Base-by-base conservation (phyloP, 2,329 filamentous ascomycete genomes). In the Chrysoporthe deuterocubensis region DNA sequence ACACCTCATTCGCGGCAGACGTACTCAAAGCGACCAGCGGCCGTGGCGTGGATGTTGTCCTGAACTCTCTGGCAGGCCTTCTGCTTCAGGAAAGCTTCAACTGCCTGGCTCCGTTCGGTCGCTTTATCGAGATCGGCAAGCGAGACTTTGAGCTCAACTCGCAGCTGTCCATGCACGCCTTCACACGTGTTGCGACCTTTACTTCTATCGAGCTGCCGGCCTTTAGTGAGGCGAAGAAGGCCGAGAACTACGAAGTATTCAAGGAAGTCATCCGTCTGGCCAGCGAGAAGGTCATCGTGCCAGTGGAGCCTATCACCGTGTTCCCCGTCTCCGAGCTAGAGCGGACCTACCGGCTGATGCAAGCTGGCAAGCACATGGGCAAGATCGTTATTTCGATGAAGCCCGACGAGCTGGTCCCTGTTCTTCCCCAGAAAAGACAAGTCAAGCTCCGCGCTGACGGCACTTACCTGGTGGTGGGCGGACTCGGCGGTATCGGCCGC, bases 341-440 rank as follows among this genome's bases (percentile, higher is more conserved):
- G 5, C 72, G 78, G 0, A 79, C 80, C 1, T 82, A 84, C 68
- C 75, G 79, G 3, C 73, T 78, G 32, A 78, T 84, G 6, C 69
- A 70, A 63, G 59, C 61, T 44, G 69, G 69, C 46, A 70, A 70
- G 64, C 67, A 70, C 42, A 67, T 69, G 5, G 67, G 67, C 0
- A 83, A 83, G 64, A 76, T 82, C n/a, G 74, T 83, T 26, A 66
- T 82, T 2, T 70, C 73, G 1, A 67, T 76, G 18, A 64, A 56
- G 9, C 65, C 71, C 1, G 71, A 72, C 6, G 65, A 68, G 8
- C 1, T 73, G 32, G 72, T 74, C 50, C 72, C 71, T 46, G 72
- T 76, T 1, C 60, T 48, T 9, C 66, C 66, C 32, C 61, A 65
- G 62, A 63, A 50, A 1, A n/a, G n/a, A 42, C 57, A 57, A 9